Conservation (phyloP, 1,139 yeast species). For the Debaryomyces fabryi region DNA sequence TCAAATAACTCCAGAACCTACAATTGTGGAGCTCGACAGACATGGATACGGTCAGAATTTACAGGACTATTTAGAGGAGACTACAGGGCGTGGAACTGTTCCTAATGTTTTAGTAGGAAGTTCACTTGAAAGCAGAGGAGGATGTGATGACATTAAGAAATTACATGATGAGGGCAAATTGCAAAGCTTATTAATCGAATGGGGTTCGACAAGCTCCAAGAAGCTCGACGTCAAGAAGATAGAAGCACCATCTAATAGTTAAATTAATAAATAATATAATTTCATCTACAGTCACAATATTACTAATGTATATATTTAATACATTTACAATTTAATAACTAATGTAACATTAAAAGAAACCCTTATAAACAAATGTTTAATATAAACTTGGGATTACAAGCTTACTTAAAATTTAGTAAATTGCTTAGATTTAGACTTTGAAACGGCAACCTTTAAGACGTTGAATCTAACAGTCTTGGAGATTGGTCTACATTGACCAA, state of each 20-base stretch:
- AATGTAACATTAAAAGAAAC: slow-evolving; percentile 28
- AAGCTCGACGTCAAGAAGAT: slow-evolving; percentile 54
- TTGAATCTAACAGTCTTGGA: slow-evolving; percentile 99
- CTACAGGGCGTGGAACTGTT: slow-evolving; percentile 67
- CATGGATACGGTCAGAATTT: slow-evolving; percentile 67
- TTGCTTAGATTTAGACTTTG: slow-evolving; percentile 90
- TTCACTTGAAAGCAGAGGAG: slow-evolving; percentile 60
- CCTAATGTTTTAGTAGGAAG: slow-evolving; percentile 72
- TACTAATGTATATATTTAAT: slow-evolving; percentile 9
- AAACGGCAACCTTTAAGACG: slow-evolving; percentile 93
- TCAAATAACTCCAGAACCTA: slow-evolving; percentile 70
- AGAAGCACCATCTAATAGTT: slow-evolving; percentile 54
- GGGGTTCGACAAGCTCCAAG: slow-evolving; percentile 81
- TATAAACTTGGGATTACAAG: slow-evolving; percentile 5
- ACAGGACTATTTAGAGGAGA: slow-evolving; percentile 58
- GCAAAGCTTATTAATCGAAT: slow-evolving; percentile 48
- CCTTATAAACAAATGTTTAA: slow-evolving; percentile 10
- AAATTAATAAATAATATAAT: neutral
- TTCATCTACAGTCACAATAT: neutral
- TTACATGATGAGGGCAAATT: slow-evolving; percentile 62
- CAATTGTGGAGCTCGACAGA: slow-evolving; percentile 78
- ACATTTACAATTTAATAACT: slow-evolving; percentile 15
- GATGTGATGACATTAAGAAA: slow-evolving; percentile 73
- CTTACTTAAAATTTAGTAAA: slow-evolving; percentile 86
- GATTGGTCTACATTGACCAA: slow-evolving; percentile 99